Evolutionary conservation across 2,329 filamentous ascomycete species (phyloP), one percentile per base, ranked within the genome.

Genomic region (Hypoxylon sp.): DNA sequence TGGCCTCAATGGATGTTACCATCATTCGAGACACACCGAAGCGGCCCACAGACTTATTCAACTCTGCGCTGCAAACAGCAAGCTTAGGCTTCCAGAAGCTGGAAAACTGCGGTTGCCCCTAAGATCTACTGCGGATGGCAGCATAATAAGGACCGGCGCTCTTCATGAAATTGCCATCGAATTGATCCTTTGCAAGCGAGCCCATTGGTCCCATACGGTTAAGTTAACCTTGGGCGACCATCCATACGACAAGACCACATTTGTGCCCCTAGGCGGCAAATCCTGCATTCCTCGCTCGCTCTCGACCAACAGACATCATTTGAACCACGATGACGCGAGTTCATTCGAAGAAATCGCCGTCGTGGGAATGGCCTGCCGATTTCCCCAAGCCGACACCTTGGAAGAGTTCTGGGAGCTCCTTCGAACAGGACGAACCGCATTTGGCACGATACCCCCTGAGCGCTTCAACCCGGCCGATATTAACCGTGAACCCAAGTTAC

Each of bases 281-380:
- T 57, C 53, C 10, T 57, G 53, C 37, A 22, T 57, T 46, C 53
- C 53, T 4, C 53, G 53, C 3, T 57, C 53, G 4, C 53, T 57
- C 11, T 57, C 26, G 3, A 3, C 53, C 3, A 44, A 4, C n/a
- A 57, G 33, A 24, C n/a, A 44, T 24, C 46, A 44, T n/a, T 6
- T 11, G 4, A 50, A 29, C 14, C 13, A 55, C 4, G 39, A 46
- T 19, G 53, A 46, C n/a, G 53, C 17, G 24, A 46, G n/a, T 11
- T 5, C 53, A 14, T 22, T 31, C 13, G 53, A 57, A 44, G 53
- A 57, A 26, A 59, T 81, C 39, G 80, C 80, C 5, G 73, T 81
- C 5, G 67, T 81, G 11, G 79, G 79, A 5, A 78, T 81, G 77
- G 71, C 78, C 0, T 69, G 71, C 51, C 74, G 78, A 17, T 70